phyloP scores from a whole-genome alignment of 257 asterid genomes.

The Avicennia marina region DNA sequence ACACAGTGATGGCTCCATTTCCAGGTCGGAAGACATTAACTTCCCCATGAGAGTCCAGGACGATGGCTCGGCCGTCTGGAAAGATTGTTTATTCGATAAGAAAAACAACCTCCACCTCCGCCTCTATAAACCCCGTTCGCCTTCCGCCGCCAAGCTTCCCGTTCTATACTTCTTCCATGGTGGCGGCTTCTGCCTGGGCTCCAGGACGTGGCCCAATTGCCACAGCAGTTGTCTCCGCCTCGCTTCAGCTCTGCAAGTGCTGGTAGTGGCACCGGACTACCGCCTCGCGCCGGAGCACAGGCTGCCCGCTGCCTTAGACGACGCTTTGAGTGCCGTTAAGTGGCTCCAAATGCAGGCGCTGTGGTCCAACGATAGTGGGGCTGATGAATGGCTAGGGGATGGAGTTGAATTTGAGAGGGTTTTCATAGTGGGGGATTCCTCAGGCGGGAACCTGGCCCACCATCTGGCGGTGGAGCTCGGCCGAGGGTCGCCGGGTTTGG shows the following conservation, averaged over 20 bases:
- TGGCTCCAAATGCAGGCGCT: constrained; percentile 58
- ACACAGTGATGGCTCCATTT: constrained; percentile 56
- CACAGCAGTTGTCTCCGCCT: constrained; percentile 76
- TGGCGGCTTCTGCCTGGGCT: constrained; percentile 78
- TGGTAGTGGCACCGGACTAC: constrained; percentile 69
- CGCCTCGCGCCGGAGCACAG: constrained; percentile 75
- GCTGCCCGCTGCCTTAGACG: constrained; percentile 66
- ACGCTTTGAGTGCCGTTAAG: constrained; percentile 36
- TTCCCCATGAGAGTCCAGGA: constrained; percentile 39
- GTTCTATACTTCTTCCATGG: constrained; percentile 59
- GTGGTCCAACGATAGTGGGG: constrained; percentile 11
- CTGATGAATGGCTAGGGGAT: constrained; percentile 33
- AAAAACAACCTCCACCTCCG: constrained; percentile 51
- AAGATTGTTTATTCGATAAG: constrained; percentile 40
- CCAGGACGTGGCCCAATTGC: constrained; percentile 65
- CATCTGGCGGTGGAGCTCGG: constrained; percentile 74
- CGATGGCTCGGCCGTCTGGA: constrained; percentile 69
- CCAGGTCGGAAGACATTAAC: constrained; percentile 23
- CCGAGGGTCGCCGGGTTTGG: constrained; percentile 45
- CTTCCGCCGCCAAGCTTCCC: constrained; percentile 34
- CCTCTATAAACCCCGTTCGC: constrained; percentile 43
- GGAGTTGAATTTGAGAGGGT: constrained; percentile 52
- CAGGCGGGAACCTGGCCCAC: constrained; percentile 91
- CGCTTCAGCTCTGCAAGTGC: constrained; percentile 41
- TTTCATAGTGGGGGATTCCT: constrained; percentile 69